Percentiles rank a stretch among this genome's conserved stretches.
phyloP scores from a whole-genome alignment of 805 yeast genomes.

The Lachancea fermentati region DNA sequence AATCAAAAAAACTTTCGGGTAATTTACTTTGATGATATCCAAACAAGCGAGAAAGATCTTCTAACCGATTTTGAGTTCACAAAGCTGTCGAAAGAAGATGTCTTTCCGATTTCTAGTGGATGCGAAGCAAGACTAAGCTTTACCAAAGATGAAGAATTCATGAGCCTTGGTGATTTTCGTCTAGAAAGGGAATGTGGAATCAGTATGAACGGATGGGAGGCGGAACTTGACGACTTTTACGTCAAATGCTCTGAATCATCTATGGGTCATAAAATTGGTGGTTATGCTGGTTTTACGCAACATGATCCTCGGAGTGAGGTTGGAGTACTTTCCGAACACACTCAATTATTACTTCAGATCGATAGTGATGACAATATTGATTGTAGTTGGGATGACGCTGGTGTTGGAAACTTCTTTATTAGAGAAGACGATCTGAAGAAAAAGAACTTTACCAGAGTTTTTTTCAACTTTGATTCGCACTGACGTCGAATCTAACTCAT shows the following conservation, averaged over 20 bases:
- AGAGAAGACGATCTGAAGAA: background rate
- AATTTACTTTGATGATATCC: background rate
- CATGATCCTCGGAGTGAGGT: background rate
- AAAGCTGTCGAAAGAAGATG: background rate
- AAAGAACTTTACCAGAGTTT: background rate
- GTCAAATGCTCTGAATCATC: background rate
- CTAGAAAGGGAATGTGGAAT: background rate
- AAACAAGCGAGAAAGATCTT: background rate
- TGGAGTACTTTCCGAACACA: background rate
- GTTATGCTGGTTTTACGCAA: conserved; percentile 1
- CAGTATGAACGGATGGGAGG: too few relatives aligned
- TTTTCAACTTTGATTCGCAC: background rate
- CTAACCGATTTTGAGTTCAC: background rate
- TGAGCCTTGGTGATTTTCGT: background rate
- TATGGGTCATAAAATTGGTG: background rate
- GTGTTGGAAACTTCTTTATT: conserved; percentile 1
- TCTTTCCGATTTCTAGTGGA: background rate
- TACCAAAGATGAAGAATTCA: background rate
- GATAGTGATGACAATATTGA: background rate
- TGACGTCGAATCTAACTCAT: background rate
- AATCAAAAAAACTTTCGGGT: background rate
- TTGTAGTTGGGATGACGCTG: background rate
- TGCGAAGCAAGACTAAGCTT: background rate
- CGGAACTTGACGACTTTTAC: background rate
- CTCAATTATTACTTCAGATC: background rate